These are phyloP conservation scores for Ettlia oleoabundans DNA, from an alignment of 139 green algal genomes.

Conservation along the genomic window DNA sequence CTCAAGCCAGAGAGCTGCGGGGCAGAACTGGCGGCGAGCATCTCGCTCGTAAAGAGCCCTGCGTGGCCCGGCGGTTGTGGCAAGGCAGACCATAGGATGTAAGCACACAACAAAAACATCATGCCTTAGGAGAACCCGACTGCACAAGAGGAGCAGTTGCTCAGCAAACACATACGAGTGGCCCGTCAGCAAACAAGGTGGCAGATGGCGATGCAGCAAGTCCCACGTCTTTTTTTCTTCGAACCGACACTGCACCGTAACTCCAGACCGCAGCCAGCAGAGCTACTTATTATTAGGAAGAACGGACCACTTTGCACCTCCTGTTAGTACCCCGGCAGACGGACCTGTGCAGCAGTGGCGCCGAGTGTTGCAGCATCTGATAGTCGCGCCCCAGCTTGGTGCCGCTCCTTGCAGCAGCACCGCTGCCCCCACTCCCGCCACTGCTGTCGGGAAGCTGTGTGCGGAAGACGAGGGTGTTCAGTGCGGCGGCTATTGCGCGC, in stretches of 20 bases:
- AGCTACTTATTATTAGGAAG: no score
- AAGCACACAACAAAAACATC: no score
- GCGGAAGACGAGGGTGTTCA: constrained; percentile 87
- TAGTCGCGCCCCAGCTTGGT: not conserved
- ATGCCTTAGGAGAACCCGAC: no score
- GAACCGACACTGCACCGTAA: no score
- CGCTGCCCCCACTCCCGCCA: not conserved
- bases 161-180: no score
- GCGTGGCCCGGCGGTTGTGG: not conserved
- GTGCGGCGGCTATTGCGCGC: constrained; percentile 69
- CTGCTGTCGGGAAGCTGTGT: constrained; percentile 45
- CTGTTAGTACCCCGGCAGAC: no score
- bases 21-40: constrained; percentile 75
- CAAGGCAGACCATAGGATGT: not conserved
- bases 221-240: no score
- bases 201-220: no score
- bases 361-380: constrained; percentile 19
- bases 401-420: not conserved
- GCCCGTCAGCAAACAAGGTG: no score
- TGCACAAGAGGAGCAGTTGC: no score
- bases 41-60: constrained; percentile 84
- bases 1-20: constrained; percentile 81
- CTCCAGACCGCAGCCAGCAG: no score
- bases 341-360: constrained; percentile 37
- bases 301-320: not conserved